Percentiles rank a stretch among this genome's conserved stretches.
phyloP scores from a whole-genome alignment of 305 asterid species.

The Solanum aculeatissimum region DNA sequence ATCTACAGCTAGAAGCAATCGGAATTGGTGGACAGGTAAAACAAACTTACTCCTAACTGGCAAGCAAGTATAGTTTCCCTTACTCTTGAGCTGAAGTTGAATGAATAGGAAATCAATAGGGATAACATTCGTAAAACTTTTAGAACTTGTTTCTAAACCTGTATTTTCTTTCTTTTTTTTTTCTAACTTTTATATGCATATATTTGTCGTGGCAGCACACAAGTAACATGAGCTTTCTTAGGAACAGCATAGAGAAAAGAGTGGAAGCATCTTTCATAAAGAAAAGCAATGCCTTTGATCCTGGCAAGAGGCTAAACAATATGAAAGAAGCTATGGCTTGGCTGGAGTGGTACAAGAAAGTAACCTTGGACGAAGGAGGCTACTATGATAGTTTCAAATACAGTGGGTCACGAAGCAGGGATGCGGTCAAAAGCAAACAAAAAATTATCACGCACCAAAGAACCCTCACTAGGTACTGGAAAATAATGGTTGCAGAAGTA shows the following conservation, averaged over 20 bases:
- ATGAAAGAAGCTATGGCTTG: slow-evolving; percentile 14
- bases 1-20: slow-evolving; percentile 7
- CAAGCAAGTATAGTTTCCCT: neutral
- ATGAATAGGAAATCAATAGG: neutral
- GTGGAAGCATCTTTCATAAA: neutral
- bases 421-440: slow-evolving; percentile 5
- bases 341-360: slow-evolving; percentile 25
- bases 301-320: slow-evolving; percentile 17
- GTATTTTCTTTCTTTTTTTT: neutral
- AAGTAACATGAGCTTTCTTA: neutral
- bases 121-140: neutral
- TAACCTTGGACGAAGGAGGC: slow-evolving; percentile 3
- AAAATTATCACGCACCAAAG: slow-evolving; percentile 10
- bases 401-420: neutral
- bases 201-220: neutral
- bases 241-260: neutral
- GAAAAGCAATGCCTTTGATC: slow-evolving; percentile 4
- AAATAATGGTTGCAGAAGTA: slow-evolving; percentile 9
- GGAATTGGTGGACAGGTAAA: slow-evolving; percentile 15
- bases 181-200: neutral
- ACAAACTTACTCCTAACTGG: neutral
- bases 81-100: neutral
- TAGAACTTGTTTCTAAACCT: neutral
- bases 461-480: slow-evolving; percentile 11
- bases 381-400: slow-evolving; percentile 9